These are phyloP conservation scores for Euptelea pleiosperma DNA, from an alignment of 164 flowering plant species.

Conservation along the genomic window DNA sequence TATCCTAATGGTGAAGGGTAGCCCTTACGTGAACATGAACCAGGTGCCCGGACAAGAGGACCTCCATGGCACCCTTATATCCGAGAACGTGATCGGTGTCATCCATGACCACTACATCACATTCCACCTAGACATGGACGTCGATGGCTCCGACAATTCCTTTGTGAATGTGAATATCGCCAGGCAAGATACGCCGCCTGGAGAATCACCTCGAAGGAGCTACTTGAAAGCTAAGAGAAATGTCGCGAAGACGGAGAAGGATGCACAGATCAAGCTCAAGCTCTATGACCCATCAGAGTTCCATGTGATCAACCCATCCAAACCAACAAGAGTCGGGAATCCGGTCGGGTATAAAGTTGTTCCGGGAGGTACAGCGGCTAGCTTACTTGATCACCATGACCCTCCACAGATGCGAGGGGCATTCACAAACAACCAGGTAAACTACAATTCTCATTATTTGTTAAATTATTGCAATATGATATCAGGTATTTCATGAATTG, in stretches of 20 bases:
- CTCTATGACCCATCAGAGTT: constrained; percentile 76
- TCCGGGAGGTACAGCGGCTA: constrained; percentile 74
- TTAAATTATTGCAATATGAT: too few species aligned
- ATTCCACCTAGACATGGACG: constrained; percentile 85
- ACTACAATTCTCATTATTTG: background rate
- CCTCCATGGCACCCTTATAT: constrained; percentile 65
- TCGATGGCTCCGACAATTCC: constrained; percentile 76
- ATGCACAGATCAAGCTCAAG: constrained; percentile 68
- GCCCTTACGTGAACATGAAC: constrained; percentile 51
- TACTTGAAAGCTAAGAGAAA: constrained; percentile 49
- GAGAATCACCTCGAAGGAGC: constrained; percentile 66
- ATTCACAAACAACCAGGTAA: constrained; percentile 76
- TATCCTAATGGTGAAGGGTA: constrained; percentile 90
- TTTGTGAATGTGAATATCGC: constrained; percentile 71
- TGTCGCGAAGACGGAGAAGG: constrained; percentile 76
- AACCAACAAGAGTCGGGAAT: constrained; percentile 64
- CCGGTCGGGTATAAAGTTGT: constrained; percentile 84
- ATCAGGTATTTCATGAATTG: background rate
- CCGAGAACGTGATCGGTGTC: constrained; percentile 86
- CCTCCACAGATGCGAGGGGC: constrained; percentile 77
- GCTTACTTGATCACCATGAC: constrained; percentile 67
- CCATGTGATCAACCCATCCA: constrained; percentile 67
- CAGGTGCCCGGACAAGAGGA: constrained; percentile 44
- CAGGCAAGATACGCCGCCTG: constrained; percentile 38
- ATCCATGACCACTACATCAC: constrained; percentile 88